phyloP scores from a whole-genome alignment of 805 yeast species.

The Schizosaccharomyces osmophilus region DNA sequence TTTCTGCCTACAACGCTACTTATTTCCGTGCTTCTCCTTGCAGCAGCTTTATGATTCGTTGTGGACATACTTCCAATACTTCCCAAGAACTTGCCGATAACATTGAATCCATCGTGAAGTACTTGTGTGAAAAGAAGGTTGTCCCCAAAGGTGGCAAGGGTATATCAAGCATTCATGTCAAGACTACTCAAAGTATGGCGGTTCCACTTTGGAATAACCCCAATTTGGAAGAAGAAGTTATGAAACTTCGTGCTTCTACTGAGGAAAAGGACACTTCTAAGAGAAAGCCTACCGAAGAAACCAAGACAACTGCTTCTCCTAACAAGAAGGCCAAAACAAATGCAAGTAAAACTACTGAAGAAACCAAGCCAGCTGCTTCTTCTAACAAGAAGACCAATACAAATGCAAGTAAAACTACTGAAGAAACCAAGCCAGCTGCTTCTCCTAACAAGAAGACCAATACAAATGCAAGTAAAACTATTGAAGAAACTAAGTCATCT shows the following conservation, averaged over 20 bases:
- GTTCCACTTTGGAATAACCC: constrained; percentile 60
- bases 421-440: constrained; percentile 9
- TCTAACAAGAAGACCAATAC: constrained; percentile 13
- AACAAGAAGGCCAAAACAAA: constrained; percentile 14
- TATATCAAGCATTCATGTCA: constrained; percentile 27
- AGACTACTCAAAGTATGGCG: constrained; percentile 51
- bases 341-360: constrained; percentile 4
- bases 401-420: constrained; percentile 4
- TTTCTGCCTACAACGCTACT: constrained; percentile 32
- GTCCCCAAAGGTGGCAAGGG: constrained; percentile 13
- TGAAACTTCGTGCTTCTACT: background rate
- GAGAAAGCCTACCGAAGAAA: constrained; percentile 7
- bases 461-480: constrained; percentile 6
- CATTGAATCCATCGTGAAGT: constrained; percentile 25
- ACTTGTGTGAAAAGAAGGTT: constrained; percentile 10
- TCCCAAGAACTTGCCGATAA: constrained; percentile 34
- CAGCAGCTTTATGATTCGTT: constrained; percentile 33
- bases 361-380: constrained; percentile 9
- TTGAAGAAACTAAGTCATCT: constrained; percentile 9
- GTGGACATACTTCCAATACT: constrained; percentile 30
- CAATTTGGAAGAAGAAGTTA: constrained; percentile 14
- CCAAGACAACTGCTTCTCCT: constrained; percentile 5
- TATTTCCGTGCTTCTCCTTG: constrained; percentile 51
- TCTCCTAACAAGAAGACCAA: constrained; percentile 13
- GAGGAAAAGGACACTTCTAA: background rate